phyloP scores from a whole-genome alignment of 1,284 basidiomycete genomes.

The Rhodotorula sp. region DNA sequence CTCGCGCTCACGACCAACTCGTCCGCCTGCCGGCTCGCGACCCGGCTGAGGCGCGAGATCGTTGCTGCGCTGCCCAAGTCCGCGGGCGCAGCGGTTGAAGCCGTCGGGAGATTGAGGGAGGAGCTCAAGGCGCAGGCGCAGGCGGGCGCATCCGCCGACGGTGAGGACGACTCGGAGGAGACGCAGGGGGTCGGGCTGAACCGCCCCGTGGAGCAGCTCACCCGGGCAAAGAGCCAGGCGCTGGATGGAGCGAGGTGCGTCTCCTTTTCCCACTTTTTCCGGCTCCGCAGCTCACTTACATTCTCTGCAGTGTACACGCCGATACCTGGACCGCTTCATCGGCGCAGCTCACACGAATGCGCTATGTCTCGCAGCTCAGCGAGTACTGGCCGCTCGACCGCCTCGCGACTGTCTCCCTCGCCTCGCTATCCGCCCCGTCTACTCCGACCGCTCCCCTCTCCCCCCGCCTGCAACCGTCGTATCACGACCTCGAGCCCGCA shows the following conservation, averaged over 20 bases:
- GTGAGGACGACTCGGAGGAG: slow-evolving; percentile 55
- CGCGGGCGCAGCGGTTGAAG: slow-evolving; percentile 69
- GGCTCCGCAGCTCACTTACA: background rate
- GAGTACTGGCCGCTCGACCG: slow-evolving; percentile 41
- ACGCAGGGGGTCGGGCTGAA: slow-evolving; percentile 66
- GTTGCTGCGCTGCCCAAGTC: slow-evolving; percentile 72
- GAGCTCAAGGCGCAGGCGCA: slow-evolving; percentile 33
- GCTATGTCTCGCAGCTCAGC: slow-evolving; percentile 52
- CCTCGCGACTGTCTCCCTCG: slow-evolving; percentile 41
- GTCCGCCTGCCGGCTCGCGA: slow-evolving; percentile 81
- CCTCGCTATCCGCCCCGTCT: slow-evolving; percentile 46
- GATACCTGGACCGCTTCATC: slow-evolving; percentile 31
- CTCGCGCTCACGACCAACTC: slow-evolving; percentile 90
- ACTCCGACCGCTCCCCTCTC: slow-evolving; percentile 17
- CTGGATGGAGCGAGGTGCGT: slow-evolving; percentile 24
- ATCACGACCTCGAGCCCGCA: slow-evolving; percentile 32
- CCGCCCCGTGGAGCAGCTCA: slow-evolving; percentile 69
- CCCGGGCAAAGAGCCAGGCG: slow-evolving; percentile 28
- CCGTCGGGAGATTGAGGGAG: slow-evolving; percentile 33
- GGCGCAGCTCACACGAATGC: slow-evolving; percentile 48
- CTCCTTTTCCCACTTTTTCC: background rate
- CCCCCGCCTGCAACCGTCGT: slow-evolving; percentile 5
- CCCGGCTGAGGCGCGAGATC: slow-evolving; percentile 78
- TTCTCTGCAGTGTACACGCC: background rate
- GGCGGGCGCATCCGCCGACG: slow-evolving; percentile 1